A percentile compares a stretch with the other conserved stretches of the same genome.
Conservation (phyloP, 1,284 basidiomycete genomes). For the Cutaneotrichosporon cavernicola region DNA sequence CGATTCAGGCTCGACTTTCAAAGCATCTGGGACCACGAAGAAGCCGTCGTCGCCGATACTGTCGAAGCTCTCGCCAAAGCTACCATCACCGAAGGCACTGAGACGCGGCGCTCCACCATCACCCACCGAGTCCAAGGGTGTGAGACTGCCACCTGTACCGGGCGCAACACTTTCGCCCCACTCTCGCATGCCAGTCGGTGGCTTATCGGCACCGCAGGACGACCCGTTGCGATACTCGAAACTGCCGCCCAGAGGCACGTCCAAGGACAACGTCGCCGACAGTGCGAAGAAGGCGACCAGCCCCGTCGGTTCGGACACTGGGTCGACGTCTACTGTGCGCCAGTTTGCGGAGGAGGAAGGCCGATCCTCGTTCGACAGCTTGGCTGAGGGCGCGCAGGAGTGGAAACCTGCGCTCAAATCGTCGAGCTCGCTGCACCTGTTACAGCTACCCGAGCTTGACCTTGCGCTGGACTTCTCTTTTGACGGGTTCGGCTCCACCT, state of each 20-base stretch:
- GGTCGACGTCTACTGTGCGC: constrained; percentile 20
- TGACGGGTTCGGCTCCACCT: constrained; percentile 27
- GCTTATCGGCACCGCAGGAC: background rate
- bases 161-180: background rate
- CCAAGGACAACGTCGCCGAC: constrained; percentile 2
- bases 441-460: constrained; percentile 50
- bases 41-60: background rate
- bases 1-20: background rate
- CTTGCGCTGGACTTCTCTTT: constrained; percentile 46
- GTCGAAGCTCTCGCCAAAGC: constrained; percentile 3
- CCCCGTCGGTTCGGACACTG: constrained; percentile 23
- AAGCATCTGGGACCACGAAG: background rate
- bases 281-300: constrained; percentile 12
- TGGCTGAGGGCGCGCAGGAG: background rate
- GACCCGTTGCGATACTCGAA: constrained; percentile 7
- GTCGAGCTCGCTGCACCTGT: constrained; percentile 27
- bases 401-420: constrained; percentile 9
- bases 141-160: background rate
- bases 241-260: constrained; percentile 10
- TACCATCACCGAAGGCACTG: background rate
- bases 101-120: background rate
- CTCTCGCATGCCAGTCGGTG: background rate
- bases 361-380: constrained; percentile 1
- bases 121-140: background rate
- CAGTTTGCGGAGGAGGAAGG: constrained; percentile 5